Conservation (phyloP, 2,329 filamentous ascomycete species). For the Calonectria leucothoes region DNA sequence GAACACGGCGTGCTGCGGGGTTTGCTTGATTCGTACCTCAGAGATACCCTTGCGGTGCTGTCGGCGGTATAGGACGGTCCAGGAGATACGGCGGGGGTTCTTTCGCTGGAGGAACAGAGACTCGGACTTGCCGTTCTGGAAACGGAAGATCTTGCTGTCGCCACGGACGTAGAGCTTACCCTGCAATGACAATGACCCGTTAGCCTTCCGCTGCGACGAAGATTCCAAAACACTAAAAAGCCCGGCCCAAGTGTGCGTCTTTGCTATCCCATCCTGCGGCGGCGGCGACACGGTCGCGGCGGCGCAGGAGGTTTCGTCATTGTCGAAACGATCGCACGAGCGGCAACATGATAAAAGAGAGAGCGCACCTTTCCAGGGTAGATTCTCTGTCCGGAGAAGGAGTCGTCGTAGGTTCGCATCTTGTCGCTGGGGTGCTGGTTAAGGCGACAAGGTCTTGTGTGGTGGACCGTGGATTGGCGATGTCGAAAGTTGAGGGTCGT, state of each 20-base stretch:
- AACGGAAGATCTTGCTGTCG: slow-evolving; percentile 99
- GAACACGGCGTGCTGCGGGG: neutral
- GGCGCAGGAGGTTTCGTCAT: slow-evolving; percentile 29
- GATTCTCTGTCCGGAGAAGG: slow-evolving; percentile 74
- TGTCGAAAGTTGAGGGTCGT: slow-evolving; percentile 50
- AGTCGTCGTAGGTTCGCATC: slow-evolving; percentile 76
- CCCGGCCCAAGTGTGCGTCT: slow-evolving; percentile 23
- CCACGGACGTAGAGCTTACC: slow-evolving; percentile 99
- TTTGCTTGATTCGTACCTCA: slow-evolving; percentile 78
- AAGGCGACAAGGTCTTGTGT: slow-evolving; percentile 55
- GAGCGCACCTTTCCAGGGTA: slow-evolving; percentile 74
- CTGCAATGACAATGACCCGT: slow-evolving; percentile 61
- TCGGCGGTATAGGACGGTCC: slow-evolving; percentile 98
- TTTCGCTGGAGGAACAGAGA: slow-evolving; percentile 99
- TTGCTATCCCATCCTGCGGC: slow-evolving; percentile 6
- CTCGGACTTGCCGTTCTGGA: slow-evolving; percentile 99
- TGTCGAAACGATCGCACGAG: slow-evolving; percentile 38
- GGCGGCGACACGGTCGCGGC: slow-evolving; percentile 13
- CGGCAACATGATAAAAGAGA: slow-evolving; percentile 17
- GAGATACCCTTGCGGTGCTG: slow-evolving; percentile 99
- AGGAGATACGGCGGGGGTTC: slow-evolving; percentile 99
- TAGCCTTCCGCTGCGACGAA: slow-evolving; percentile 39
- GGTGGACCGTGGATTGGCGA: slow-evolving; percentile 54
- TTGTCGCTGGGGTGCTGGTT: slow-evolving; percentile 56
- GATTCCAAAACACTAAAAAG: slow-evolving; percentile 17